Evolutionary conservation across 805 yeast species (phyloP), one percentile per base, ranked within the genome.

Genomic region (Kazachstania taianensis): DNA sequence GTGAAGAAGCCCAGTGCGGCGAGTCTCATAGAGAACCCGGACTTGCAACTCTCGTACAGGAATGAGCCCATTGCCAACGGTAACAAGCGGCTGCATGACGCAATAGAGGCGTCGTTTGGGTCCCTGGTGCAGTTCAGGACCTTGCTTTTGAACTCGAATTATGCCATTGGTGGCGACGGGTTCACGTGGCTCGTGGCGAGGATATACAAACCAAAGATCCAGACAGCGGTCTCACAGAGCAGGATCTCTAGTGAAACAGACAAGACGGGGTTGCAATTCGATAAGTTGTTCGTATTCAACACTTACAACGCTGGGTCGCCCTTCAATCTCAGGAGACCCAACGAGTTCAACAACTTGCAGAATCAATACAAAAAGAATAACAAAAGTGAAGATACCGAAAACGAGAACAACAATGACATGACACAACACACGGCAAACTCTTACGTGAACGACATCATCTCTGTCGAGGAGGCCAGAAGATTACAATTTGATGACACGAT

Each of bases 271-370:
- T 7, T 35, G 32, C 52, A 47, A 32, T 66, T 49, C 39, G 72
- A 72, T 38, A 62, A 68, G 22, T 66, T 92, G 48, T 77, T 74
- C 35, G 65, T 92, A 7, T 61, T 83, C 38, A 81, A 85, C 59
- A 80, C 95, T n/a, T 85, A 85, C 61, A 85, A 84, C 52, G 77
- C 87, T 5, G 97, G 97, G 5, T 69, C 83, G 5, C 94, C 95
- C 20, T 78, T 77, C 46, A 72, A 78, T 32, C 56, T 67, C 69
- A 35, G 78, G 70, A 42, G 76, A 70, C 23, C 32, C 24, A 36
- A 37, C 40, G 43, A 18, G 37, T 43, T 30, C 43, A 40, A 42
- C 44, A 44, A 32, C 20, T 37, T 41, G 44, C 45, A 38, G 33
- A 33, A 26, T 6, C 38, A 41, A 28, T 32, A 40, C 24, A 19